Evolutionary conservation across 1,139 yeast species (phyloP), one percentile per base, ranked within the genome.

Genomic region (Hemisphaericaspora lyxosophila): DNA sequence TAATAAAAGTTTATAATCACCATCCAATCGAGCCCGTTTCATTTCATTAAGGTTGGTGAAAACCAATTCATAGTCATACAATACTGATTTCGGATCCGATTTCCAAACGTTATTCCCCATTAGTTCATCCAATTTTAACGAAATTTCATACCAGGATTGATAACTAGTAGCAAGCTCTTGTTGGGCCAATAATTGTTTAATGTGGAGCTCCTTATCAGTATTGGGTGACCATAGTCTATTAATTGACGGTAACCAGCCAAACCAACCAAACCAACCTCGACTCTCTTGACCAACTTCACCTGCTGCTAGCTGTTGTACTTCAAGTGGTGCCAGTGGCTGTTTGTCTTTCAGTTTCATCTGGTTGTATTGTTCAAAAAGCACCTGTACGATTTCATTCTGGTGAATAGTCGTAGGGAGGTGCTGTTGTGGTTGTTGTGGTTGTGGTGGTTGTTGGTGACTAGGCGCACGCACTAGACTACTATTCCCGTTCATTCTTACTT

Each of bases 21-120:
- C 71, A 8, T 65, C 52, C 19, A 59, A 41, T 28, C 97, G 67
- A 1, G 92, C 88, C 2, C 61, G 58, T 34, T 76, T 64, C 69
- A 92, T 67, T 42, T 82, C 82, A n/a, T 57, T 50, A 36, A 88
- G 62, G 41, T 80, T 67, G 12, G 60, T 59, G 43, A 66, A 63
- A 1, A 92, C 75, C 31, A 85, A 64, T 41, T 77, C 70, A 51
- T 78, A 80, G 59, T 92, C 96, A 54, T 89, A 92, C 31, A 84
- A 59, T 14, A 74, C 71, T 2, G 89, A 78, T 42, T 75, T 78
- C 4, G 73, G 73, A 36, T 73, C 69, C 11, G 66, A 55, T 52
- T 87, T 88, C 97, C 97, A 92, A 7, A 62, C 56, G 39, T 83
- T 79, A 43, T 80, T 75, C 7, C 81, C 80, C 38, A 80, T 68